These are phyloP conservation scores for Aureobasidium lini DNA, from an alignment of 2,329 filamentous ascomycete species.

Conservation along the genomic window DNA sequence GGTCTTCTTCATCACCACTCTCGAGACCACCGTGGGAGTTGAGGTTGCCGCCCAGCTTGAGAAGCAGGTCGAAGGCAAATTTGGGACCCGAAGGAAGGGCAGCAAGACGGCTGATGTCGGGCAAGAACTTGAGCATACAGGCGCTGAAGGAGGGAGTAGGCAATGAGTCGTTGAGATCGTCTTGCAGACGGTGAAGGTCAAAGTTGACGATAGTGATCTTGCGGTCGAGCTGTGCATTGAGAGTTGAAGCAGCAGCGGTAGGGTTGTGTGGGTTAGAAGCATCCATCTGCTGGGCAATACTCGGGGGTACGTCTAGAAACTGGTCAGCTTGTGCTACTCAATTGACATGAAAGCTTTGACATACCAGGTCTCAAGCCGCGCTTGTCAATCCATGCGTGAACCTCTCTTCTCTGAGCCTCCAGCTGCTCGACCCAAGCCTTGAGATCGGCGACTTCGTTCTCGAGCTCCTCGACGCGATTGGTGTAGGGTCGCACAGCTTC, in stretches of 20 bases:
- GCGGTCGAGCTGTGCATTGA: conserved; percentile 50
- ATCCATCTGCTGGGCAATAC: conserved; percentile 48
- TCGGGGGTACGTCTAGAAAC: conserved; percentile 41
- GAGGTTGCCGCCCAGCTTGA: conserved; percentile 49
- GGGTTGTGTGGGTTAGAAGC: conserved; percentile 32
- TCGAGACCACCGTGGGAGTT: conserved; percentile 48
- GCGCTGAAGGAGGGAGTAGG: conserved; percentile 46
- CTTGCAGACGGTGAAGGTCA: conserved; percentile 48
- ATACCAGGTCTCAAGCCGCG: conserved; percentile 45
- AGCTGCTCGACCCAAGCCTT: conserved; percentile 43
- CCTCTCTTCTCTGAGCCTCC: conserved; percentile 44
- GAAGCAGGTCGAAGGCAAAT: conserved; percentile 46
- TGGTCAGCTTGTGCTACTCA: background rate
- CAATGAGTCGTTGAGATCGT: conserved; percentile 48
- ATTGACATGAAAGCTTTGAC: conserved; percentile 11
- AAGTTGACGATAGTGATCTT: conserved; percentile 53
- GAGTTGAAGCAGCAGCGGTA: conserved; percentile 41
- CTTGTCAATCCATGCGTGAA: conserved; percentile 51
- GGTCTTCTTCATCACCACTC: conserved; percentile 40
- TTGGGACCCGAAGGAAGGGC: conserved; percentile 40
- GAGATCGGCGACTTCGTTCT: conserved; percentile 44
- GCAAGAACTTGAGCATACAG: conserved; percentile 49
- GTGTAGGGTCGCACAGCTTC: conserved; percentile 45
- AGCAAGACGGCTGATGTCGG: conserved; percentile 45
- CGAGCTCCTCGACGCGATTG: conserved; percentile 46